Conservation (phyloP, 176 grass and related monocot genomes). For the Avena sativa region DNA sequence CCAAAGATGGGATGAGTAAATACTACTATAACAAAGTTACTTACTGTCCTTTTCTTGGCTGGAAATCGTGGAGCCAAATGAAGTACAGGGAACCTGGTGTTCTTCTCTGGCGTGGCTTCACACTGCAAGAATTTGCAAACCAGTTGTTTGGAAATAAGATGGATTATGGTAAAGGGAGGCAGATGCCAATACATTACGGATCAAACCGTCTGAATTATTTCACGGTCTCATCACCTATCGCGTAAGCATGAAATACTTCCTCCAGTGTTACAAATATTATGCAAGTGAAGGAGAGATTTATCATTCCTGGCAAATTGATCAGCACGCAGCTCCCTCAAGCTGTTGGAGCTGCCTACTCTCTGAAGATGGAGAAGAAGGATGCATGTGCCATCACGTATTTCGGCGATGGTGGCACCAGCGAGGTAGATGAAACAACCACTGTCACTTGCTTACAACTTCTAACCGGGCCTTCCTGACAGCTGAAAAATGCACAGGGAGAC, state of each 20-base stretch:
- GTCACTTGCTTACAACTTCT: neutral
- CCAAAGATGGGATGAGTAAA: neutral
- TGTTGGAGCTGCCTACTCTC: constrained; percentile 93
- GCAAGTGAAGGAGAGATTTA: constrained; percentile 21
- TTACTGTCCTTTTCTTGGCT: constrained; percentile 25
- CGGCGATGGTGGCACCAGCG: constrained; percentile 90
- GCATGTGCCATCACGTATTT: constrained; percentile 88
- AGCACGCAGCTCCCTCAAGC: constrained; percentile 96
- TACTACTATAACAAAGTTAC: neutral
- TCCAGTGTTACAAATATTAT: constrained; percentile 2
- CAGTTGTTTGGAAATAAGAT: constrained; percentile 88
- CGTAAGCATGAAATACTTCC: constrained; percentile 56
- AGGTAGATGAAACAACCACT: constrained; percentile 55
- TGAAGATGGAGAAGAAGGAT: constrained; percentile 92
- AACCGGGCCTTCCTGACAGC: constrained; percentile 39
- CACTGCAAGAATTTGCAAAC: constrained; percentile 91
- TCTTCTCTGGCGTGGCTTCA: constrained; percentile 94
- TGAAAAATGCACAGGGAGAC: constrained; percentile 68
- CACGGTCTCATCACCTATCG: constrained; percentile 85
- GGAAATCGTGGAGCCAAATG: constrained; percentile 45
- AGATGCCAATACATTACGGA: constrained; percentile 98
- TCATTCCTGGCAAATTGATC: constrained; percentile 36
- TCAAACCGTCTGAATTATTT: constrained; percentile 93
- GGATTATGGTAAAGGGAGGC: constrained; percentile 94
- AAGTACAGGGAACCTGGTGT: constrained; percentile 98